Evolutionary conservation across 1,139 yeast species (phyloP).

Genomic region (Diutina neorugosa): DNA sequence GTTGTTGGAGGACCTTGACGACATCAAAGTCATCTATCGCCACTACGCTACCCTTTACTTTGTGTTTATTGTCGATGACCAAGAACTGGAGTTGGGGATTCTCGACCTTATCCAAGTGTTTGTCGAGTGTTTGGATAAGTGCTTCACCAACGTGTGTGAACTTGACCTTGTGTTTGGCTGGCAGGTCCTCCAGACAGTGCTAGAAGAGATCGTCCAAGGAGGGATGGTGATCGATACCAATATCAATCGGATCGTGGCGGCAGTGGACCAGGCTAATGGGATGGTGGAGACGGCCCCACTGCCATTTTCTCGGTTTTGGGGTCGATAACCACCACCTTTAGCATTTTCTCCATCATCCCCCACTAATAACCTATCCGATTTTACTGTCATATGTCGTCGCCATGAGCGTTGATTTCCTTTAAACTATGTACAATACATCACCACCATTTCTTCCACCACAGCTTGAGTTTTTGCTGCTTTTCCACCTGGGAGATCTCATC

Average conservation of each 20-base stretch:
- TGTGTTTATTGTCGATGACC: slow-evolving; percentile 91
- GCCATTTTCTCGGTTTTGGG: neutral
- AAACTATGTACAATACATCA: neutral
- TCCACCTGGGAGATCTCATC: slow-evolving; percentile 27
- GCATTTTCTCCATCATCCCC: neutral
- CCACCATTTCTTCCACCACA: slow-evolving; percentile 18
- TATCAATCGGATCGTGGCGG: slow-evolving; percentile 70
- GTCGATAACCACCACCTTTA: neutral
- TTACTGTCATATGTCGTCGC: neutral
- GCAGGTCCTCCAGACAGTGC: slow-evolving; percentile 88
- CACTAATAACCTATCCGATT: neutral
- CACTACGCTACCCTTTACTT: slow-evolving; percentile 92
- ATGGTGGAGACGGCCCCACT: neutral
- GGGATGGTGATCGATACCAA: slow-evolving; percentile 98
- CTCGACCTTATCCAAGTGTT: slow-evolving; percentile 91
- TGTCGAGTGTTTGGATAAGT: slow-evolving; percentile 86
- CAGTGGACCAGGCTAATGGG: slow-evolving; percentile 48
- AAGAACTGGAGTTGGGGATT: slow-evolving; percentile 89
- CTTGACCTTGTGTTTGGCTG: slow-evolving; percentile 92
- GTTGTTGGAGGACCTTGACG: slow-evolving; percentile 57
- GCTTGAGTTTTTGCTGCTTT: slow-evolving; percentile 18
- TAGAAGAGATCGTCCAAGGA: slow-evolving; percentile 90
- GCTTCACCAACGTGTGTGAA: slow-evolving; percentile 92
- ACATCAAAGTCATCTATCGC: slow-evolving; percentile 81
- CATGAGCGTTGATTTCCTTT: neutral